Evolutionary conservation across 345 rosid genomes (phyloP), one percentile per base, ranked within the genome.

Genomic region (Lepidium aucheri): DNA sequence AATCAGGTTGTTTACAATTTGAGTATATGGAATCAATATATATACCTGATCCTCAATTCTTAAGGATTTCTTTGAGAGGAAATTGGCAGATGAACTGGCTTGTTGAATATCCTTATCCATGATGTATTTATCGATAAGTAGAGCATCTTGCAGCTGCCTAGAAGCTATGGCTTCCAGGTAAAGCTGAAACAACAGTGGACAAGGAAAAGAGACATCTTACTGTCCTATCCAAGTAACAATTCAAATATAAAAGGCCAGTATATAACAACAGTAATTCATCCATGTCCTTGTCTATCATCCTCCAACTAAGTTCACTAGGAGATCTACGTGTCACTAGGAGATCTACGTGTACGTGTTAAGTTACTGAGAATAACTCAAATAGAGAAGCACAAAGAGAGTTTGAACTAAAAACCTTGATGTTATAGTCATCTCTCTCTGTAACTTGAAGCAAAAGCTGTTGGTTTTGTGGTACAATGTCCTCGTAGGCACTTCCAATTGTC

Each of bases 341-440:
- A 42, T 8, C 32, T 9, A 43, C 8, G 46, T 20, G 38, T 1
- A 39, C 18, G 39, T 41, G 30, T 7, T 8, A 43, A 54, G 54
- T 54, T 20, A 34, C 53, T 2, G 30, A 60, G 53, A 35, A 35
- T 4, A 8, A 28, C 18, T 45, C 33, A 53, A 42, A 20, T n/a
- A 47, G 36, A 40, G 60, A 30, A 52, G 30, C 6, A 69, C 50
- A 62, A 49, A 26, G 67, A 42, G 18, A 53, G 52, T 3, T 54
- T 24, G 34, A 50, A 73, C 13, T 26, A 68, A 39, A 74, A 58
- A 93, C 98, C 97, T 95, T 95, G 58, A 89, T 87, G 76, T 95
- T 95, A 79, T 95, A 95, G 74, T 91, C 99, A 84, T 95, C 98
- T 64, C 96, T 81, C 75, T 95, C 99, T 8, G 99, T 85, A 53